A percentile compares a stretch with the other conserved stretches of the same genome.
phyloP scores from a whole-genome alignment of 306 rosid species.

The Malus domestica region ASM211411v1 NC_041795.1:24323501-24324000 shows the following conservation, averaged over 20 bases:
- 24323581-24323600: constrained; percentile 98
- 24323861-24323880: constrained; percentile 3
- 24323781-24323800: background rate
- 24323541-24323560: constrained; percentile 70
- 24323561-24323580: constrained; percentile 92
- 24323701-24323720: constrained; percentile 1
- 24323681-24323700: constrained; percentile 78
- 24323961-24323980: background rate
- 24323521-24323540: constrained; percentile 75
- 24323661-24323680: constrained; percentile 97
- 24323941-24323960: background rate
- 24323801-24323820: background rate
- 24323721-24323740: background rate
- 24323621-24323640: constrained; percentile 93
- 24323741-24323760: background rate
- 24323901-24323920: background rate
- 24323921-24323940: background rate
- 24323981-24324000: background rate
- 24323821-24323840: background rate
- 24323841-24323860: constrained; percentile 6
- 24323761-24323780: background rate
- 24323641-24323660: constrained; percentile 84
- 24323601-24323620: constrained; percentile 85
- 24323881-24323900: background rate
- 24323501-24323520: constrained; percentile 99